Evolutionary conservation across 441 rosid genomes (phyloP).

Genomic region (Geranium incanum): DNA sequence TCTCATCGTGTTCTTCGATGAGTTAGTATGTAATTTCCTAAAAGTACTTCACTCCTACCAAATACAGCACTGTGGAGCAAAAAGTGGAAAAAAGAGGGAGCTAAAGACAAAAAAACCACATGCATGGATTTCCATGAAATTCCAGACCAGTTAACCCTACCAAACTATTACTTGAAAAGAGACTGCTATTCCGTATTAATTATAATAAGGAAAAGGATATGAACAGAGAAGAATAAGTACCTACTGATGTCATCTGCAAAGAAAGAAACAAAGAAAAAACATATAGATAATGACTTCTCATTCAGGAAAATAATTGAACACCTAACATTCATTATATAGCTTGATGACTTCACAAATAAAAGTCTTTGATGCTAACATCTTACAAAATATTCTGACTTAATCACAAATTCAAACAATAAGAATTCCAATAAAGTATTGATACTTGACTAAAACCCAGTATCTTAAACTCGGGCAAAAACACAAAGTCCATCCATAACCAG

Average conservation of each 20-base stretch:
- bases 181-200: background rate
- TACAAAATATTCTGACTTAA: background rate
- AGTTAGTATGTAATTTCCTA: slow-evolving; percentile 2
- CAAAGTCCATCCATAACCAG: background rate
- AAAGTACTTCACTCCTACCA: background rate
- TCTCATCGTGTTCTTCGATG: background rate
- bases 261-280: background rate
- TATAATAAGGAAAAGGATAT: background rate
- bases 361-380: slow-evolving; percentile 1
- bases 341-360: background rate
- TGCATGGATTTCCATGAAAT: background rate
- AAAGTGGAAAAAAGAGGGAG: background rate
- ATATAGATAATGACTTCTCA: background rate
- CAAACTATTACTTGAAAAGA: slow-evolving; percentile 1
- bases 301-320: background rate
- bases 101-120: background rate
- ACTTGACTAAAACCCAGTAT: slow-evolving; percentile 4
- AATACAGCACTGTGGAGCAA: background rate
- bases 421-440: background rate
- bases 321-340: background rate
- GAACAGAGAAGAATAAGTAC: background rate
- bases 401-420: background rate
- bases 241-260: background rate
- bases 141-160: background rate
- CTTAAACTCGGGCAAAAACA: background rate